Percentiles rank a stretch among this genome's conserved stretches.
phyloP scores from a whole-genome alignment of 2,329 filamentous ascomycete species.

The Pyrenophora seminiperda region DNA sequence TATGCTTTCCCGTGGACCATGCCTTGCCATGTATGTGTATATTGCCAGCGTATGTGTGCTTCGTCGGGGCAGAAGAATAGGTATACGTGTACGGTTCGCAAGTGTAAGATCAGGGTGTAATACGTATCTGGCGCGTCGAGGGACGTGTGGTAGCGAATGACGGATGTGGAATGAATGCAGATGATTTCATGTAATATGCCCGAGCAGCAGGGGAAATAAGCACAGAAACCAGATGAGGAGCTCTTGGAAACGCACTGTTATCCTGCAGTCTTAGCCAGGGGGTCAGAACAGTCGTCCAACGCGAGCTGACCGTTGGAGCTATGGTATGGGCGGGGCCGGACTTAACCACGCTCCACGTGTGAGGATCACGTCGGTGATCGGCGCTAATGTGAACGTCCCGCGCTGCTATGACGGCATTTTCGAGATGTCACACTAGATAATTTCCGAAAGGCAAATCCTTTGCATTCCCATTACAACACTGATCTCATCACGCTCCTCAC shows the following conservation, averaged over 20 bases:
- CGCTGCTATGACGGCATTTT: slow-evolving; percentile 28
- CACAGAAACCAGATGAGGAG: neutral
- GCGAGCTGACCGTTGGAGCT: slow-evolving; percentile 14
- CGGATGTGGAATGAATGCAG: slow-evolving; percentile 8
- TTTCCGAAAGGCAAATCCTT: neutral
- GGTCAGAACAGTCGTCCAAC: slow-evolving; percentile 7
- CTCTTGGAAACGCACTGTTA: neutral
- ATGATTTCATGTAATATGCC: neutral
- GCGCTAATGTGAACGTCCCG: slow-evolving; percentile 13
- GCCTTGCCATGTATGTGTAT: slow-evolving; percentile 13
- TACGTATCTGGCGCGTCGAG: slow-evolving; percentile 16
- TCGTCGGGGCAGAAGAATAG: neutral
- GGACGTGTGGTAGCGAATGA: slow-evolving; percentile 19
- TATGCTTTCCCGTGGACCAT: slow-evolving; percentile 21
- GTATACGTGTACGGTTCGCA: neutral
- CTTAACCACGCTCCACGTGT: slow-evolving; percentile 20
- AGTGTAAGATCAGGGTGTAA: slow-evolving; percentile 4
- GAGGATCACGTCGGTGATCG: slow-evolving; percentile 18
- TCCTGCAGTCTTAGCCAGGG: neutral
- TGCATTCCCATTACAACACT: neutral
- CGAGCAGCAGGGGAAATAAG: neutral
- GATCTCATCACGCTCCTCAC: no score
- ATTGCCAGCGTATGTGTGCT: neutral
- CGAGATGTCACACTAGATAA: slow-evolving; percentile 7
- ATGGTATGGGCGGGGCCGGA: slow-evolving; percentile 16